phyloP scores from a whole-genome alignment of 768 basidiomycete genomes.

The Xerocomus potaroensis region DNA sequence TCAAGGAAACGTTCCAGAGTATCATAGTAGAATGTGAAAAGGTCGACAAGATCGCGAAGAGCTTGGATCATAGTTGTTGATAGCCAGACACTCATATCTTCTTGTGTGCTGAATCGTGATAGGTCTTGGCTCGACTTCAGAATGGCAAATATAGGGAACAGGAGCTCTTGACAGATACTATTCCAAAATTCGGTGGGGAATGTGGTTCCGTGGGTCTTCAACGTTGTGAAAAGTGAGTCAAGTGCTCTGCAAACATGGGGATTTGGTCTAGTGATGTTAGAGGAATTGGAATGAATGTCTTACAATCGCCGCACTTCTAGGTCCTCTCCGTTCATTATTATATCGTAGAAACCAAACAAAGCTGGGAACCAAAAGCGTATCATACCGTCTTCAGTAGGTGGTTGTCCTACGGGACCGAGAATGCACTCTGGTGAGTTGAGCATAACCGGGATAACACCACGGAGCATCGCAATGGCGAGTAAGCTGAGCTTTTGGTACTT shows the following conservation, averaged over 20 bases:
- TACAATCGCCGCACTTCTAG: slow-evolving; percentile 94
- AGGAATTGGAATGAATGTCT: slow-evolving; percentile 31
- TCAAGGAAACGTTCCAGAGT: slow-evolving; percentile 87
- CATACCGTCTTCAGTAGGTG: slow-evolving; percentile 76
- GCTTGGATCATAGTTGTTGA: slow-evolving; percentile 99
- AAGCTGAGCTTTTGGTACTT: slow-evolving; percentile 99
- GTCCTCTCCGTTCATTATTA: slow-evolving; percentile 99
- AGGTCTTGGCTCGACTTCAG: slow-evolving; percentile 90
- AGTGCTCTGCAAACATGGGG: slow-evolving; percentile 60
- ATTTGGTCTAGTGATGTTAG: slow-evolving; percentile 7
- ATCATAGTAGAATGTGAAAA: slow-evolving; percentile 94
- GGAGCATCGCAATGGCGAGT: slow-evolving; percentile 94
- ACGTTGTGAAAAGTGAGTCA: slow-evolving; percentile 92
- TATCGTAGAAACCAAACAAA: slow-evolving; percentile 97
- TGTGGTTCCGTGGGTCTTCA: slow-evolving; percentile 82
- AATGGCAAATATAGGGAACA: slow-evolving; percentile 98
- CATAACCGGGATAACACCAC: slow-evolving; percentile 91
- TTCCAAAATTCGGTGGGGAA: slow-evolving; percentile 97
- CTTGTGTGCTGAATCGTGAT: slow-evolving; percentile 90
- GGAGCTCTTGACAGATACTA: slow-evolving; percentile 90
- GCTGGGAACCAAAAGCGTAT: slow-evolving; percentile 97
- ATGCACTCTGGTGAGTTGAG: slow-evolving; percentile 71
- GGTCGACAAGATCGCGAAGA: slow-evolving; percentile 87
- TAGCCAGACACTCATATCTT: slow-evolving; percentile 99
- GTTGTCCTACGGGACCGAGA: slow-evolving; percentile 30